Conservation (phyloP, 495 filamentous ascomycete species). For the Trichocladium antarcticum region DNA sequence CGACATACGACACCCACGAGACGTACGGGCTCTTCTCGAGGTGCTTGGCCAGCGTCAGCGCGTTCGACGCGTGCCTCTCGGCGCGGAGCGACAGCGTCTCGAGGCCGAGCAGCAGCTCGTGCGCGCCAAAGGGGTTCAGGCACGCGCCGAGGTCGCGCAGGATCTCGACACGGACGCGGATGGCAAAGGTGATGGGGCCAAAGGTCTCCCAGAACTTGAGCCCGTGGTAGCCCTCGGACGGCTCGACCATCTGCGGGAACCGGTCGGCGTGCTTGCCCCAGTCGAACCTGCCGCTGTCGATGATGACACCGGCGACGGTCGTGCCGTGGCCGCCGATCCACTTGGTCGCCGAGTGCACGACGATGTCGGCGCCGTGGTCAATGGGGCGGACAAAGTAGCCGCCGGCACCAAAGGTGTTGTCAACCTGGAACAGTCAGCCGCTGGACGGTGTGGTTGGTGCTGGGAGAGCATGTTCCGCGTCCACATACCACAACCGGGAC, state of each 20-base stretch:
- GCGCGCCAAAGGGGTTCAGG: constrained; percentile 90
- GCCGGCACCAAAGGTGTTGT: constrained; percentile 97
- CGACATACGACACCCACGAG: constrained; percentile 89
- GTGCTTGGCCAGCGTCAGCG: constrained; percentile 72
- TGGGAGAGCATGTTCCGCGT: not conserved
- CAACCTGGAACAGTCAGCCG: constrained; percentile 44
- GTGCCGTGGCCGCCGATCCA: constrained; percentile 99
- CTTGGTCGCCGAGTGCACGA: constrained; percentile 93
- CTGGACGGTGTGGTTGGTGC: no score
- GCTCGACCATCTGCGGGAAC: constrained; percentile 91
- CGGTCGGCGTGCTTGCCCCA: constrained; percentile 82
- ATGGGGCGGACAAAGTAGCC: constrained; percentile 86
- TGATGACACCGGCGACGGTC: constrained; percentile 79
- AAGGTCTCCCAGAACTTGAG: constrained; percentile 97
- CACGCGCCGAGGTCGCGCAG: constrained; percentile 76
- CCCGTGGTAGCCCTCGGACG: constrained; percentile 87
- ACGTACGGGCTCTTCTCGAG: constrained; percentile 74
- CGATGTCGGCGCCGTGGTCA: constrained; percentile 85
- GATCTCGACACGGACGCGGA: constrained; percentile 67
- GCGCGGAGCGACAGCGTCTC: constrained; percentile 82
- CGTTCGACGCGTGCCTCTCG: constrained; percentile 81
- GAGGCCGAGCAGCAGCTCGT: constrained; percentile 80
- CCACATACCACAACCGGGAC: constrained; percentile 69
- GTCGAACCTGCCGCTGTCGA: constrained; percentile 93
- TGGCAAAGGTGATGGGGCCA: constrained; percentile 70